phyloP scores from a whole-genome alignment of 2,329 filamentous ascomycete species.

The Mariannaea sp. region DNA sequence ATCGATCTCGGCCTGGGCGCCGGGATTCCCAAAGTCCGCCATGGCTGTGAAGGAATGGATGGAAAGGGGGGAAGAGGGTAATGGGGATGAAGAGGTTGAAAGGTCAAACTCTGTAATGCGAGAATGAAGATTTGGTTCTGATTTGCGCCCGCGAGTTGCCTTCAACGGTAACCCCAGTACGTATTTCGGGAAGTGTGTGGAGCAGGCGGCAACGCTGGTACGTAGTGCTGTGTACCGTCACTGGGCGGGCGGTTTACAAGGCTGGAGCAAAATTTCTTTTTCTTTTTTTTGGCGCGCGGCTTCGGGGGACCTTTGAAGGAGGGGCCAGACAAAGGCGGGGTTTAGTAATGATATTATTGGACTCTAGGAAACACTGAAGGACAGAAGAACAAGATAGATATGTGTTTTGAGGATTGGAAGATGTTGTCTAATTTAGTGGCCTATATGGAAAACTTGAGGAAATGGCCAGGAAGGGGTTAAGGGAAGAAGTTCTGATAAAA shows the following conservation, averaged over 20 bases:
- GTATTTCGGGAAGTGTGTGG: slow-evolving; percentile 15
- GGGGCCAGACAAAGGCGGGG: slow-evolving; percentile 31
- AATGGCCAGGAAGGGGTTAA: too few species aligned
- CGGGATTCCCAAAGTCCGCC: slow-evolving; percentile 34
- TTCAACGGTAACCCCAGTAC: too few species aligned
- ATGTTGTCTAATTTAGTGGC: too few species aligned
- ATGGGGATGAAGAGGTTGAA: neutral
- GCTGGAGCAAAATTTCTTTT: slow-evolving; percentile 35
- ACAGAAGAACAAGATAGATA: too few species aligned
- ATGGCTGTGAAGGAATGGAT: slow-evolving; percentile 26
- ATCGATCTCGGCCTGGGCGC: slow-evolving; percentile 51
- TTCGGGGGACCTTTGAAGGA: slow-evolving; percentile 3
- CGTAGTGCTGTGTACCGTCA: neutral
- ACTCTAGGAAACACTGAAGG: neutral
- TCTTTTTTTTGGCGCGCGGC: slow-evolving; percentile 33
- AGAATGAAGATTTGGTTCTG: slow-evolving; percentile 37
- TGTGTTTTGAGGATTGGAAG: too few species aligned
- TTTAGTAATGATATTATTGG: slow-evolving; percentile 5
- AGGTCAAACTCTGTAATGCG: slow-evolving; percentile 33
- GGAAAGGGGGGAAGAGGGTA: neutral
- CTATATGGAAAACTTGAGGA: too few species aligned
- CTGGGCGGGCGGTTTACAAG: neutral
- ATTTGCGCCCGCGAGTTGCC: slow-evolving; percentile 4
- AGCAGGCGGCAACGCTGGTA: slow-evolving; percentile 6
- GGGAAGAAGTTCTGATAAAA: too few species aligned